Conservation (phyloP, 768 basidiomycete genomes). For the Royoungia palumana region DNA sequence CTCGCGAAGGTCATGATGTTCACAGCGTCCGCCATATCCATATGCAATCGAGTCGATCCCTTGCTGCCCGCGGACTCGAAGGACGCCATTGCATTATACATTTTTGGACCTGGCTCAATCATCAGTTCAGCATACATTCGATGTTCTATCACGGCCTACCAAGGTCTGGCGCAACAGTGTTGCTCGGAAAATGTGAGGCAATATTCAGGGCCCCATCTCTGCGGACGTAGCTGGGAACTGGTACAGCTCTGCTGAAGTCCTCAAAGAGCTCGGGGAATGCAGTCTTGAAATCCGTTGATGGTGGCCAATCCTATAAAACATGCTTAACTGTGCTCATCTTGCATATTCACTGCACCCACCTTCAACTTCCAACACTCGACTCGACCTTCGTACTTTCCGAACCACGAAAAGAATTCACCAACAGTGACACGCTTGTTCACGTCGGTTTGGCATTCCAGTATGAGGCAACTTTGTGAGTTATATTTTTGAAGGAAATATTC, state of each 20-base stretch:
- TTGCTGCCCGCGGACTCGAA: constrained; percentile 63
- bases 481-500: constrained; percentile 73
- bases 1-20: constrained; percentile 85
- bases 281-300: constrained; percentile 77
- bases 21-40: constrained; percentile 93
- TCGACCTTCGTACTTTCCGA: constrained; percentile 63
- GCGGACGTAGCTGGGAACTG: constrained; percentile 86
- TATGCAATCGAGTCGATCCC: constrained; percentile 85
- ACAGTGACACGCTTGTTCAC: constrained; percentile 60
- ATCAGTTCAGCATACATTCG: constrained; percentile 3
- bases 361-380: constrained; percentile 72
- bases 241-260: constrained; percentile 80
- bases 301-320: constrained; percentile 80
- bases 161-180: constrained; percentile 75
- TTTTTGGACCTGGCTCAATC: constrained; percentile 69
- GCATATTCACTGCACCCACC: constrained; percentile 36
- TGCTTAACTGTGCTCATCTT: constrained; percentile 5
- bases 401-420: constrained; percentile 73
- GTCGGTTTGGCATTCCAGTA: constrained; percentile 83
- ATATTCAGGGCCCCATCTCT: constrained; percentile 88
- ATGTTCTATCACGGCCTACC: constrained; percentile 41
- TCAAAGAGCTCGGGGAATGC: constrained; percentile 82
- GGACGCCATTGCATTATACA: constrained; percentile 89
- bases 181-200: constrained; percentile 82
- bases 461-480: constrained; percentile 58